These are phyloP conservation scores for Colletotrichum karsti DNA, from an alignment of 2,329 filamentous ascomycete species.

Conservation along the genomic window DNA sequence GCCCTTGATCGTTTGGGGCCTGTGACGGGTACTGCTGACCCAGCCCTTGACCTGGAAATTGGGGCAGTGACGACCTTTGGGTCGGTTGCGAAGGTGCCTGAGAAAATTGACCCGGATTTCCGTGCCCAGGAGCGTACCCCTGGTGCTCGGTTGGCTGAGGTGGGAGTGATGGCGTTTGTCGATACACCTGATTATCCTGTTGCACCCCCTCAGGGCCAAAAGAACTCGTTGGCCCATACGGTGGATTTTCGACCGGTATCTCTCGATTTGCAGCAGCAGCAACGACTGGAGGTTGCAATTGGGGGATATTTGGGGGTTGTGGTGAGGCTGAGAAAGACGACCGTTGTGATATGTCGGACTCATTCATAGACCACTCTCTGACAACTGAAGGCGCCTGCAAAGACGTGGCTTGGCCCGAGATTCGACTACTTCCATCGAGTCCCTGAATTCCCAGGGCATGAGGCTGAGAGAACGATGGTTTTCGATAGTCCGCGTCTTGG, in stretches of 20 bases:
- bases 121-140: not conserved
- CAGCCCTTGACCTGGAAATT: not conserved
- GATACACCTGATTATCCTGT: not conserved
- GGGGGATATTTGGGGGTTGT: not conserved
- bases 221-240: not conserved
- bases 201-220: not conserved
- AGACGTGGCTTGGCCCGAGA: not conserved
- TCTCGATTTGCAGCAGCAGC: not conserved
- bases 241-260: not conserved
- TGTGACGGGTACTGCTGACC: not conserved
- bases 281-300: not conserved
- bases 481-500: not conserved
- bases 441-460: not conserved
- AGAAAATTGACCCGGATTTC: not conserved
- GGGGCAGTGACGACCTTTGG: not conserved
- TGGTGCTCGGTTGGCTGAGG: too few species aligned
- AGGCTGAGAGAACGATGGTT: not conserved
- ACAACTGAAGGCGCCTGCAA: not conserved
- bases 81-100: not conserved
- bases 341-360: not conserved
- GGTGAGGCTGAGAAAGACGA: constrained; percentile 7
- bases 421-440: not conserved
- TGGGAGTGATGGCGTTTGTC: too few species aligned
- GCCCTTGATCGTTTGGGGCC: not conserved
- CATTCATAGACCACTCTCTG: not conserved